Evolutionary conservation across 805 yeast genomes (phyloP).

Genomic region (Blastobotrys terrestris): DNA sequence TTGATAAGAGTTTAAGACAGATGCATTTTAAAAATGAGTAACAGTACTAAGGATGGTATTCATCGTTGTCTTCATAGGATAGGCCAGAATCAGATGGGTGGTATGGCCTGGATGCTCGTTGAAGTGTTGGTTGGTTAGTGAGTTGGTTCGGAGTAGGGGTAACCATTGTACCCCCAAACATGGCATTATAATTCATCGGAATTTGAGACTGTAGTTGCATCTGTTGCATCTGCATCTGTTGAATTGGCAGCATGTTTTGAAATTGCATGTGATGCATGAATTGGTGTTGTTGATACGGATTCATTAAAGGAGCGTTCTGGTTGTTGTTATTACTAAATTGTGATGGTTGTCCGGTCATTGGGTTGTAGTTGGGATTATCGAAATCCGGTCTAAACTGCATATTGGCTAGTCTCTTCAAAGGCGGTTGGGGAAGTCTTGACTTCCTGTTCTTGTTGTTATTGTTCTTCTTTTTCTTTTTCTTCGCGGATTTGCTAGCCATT

Average conservation of each 20-base stretch:
- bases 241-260: slow-evolving; percentile 18
- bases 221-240: slow-evolving; percentile 7
- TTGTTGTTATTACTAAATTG: slow-evolving; percentile 14
- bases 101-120: background rate
- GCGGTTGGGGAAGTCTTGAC: slow-evolving; percentile 17
- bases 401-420: slow-evolving; percentile 13
- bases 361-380: slow-evolving; percentile 3
- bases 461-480: slow-evolving; percentile 51
- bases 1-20: no score
- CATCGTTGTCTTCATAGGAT: slow-evolving; percentile 2
- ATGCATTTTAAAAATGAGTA: background rate
- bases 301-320: background rate
- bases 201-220: background rate
- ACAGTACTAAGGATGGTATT: background rate
- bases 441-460: slow-evolving; percentile 17
- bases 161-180: background rate
- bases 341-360: slow-evolving; percentile 1
- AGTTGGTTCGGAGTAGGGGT: background rate
- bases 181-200: background rate
- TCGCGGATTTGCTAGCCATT: slow-evolving; percentile 56
- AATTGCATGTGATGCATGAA: slow-evolving; percentile 16
- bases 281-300: slow-evolving; percentile 18
- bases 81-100: background rate
- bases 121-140: background rate
- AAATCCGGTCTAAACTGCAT: slow-evolving; percentile 4